A percentile compares a stretch with the other conserved stretches of the same genome.
Evolutionary conservation across 495 filamentous ascomycete species (phyloP).

Genomic region (Melanomma pulvis-pyrius): DNA sequence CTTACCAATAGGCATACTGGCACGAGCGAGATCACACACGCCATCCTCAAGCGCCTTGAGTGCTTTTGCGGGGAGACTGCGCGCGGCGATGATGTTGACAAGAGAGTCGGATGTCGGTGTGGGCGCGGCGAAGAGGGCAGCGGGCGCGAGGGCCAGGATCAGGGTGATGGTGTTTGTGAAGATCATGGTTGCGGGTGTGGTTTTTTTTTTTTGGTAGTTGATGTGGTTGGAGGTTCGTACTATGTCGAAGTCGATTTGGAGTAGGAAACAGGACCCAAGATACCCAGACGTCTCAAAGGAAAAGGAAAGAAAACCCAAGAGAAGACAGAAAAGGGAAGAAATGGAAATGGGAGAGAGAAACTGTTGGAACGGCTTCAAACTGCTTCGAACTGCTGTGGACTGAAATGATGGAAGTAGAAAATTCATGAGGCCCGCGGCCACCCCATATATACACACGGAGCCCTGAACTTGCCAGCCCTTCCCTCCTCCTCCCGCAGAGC

Average conservation of each 20-base stretch:
- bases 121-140: slow-evolving; percentile 29
- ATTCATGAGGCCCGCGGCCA: background rate
- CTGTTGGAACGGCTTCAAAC: background rate
- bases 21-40: slow-evolving; percentile 20
- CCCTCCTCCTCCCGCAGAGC: background rate
- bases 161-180: slow-evolving; percentile 32
- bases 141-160: slow-evolving; percentile 33
- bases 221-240: too few relatives aligned
- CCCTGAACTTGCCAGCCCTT: background rate
- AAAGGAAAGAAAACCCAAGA: slow-evolving; percentile 10
- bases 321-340: slow-evolving; percentile 1
- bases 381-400: background rate
- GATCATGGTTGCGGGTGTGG: slow-evolving; percentile 27
- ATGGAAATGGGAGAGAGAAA: background rate
- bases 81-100: background rate
- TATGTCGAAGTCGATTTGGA: background rate
- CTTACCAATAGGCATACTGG: slow-evolving; percentile 23
- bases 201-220: slow-evolving; percentile 1
- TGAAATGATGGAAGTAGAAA: background rate
- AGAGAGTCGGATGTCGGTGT: slow-evolving; percentile 6
- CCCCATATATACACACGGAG: slow-evolving; percentile 11
- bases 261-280: background rate
- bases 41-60: slow-evolving; percentile 21
- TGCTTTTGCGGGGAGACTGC: background rate
- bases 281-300: slow-evolving; percentile 3